These are phyloP conservation scores for Kuraishia cidri DNA, from an alignment of 805 yeast genomes.

Conservation along the genomic window DNA sequence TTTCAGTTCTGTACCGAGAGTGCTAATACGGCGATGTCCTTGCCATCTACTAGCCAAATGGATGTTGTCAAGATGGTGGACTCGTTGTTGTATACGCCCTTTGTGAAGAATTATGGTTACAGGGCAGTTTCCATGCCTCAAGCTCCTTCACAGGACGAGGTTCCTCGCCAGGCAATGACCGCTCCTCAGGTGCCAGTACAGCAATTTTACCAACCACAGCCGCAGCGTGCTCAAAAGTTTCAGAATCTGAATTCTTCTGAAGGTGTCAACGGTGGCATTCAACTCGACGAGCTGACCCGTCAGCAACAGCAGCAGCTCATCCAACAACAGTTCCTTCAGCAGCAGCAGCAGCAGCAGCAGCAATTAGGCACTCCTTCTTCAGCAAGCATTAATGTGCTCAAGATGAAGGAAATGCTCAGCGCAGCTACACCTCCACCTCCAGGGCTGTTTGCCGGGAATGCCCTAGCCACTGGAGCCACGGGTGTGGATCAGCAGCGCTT, in stretches of 20 bases:
- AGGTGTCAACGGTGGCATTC: slow-evolving; percentile 4
- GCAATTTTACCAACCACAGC: slow-evolving; percentile 10
- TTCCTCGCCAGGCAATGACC: no score
- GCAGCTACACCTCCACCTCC: slow-evolving; percentile 68
- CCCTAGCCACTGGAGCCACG: slow-evolving; percentile 6
- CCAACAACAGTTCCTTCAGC: slow-evolving; percentile 5
- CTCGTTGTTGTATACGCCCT: slow-evolving; percentile 21
- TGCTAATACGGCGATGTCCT: no score
- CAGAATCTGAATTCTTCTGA: background rate
- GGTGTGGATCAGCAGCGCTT: slow-evolving; percentile 6
- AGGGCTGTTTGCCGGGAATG: slow-evolving; percentile 35
- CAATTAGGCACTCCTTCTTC: slow-evolving; percentile 2
- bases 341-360: slow-evolving; percentile 10
- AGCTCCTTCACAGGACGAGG: slow-evolving; percentile 4
- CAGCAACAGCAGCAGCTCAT: slow-evolving; percentile 7
- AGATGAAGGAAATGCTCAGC: slow-evolving; percentile 6
- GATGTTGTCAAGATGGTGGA: no score
- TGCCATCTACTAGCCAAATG: no score
- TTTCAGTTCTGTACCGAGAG: slow-evolving; percentile 13
- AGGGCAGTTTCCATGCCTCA: slow-evolving; percentile 2
- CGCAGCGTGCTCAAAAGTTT: slow-evolving; percentile 12
- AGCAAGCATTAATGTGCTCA: slow-evolving; percentile 1
- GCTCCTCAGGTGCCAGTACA: slow-evolving; percentile 17
- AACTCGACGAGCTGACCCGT: slow-evolving; percentile 2
- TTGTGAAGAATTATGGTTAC: slow-evolving; percentile 17